A percentile compares a stretch with the other conserved stretches of the same genome.
Conservation (phyloP, 202 grass and related monocot genomes). For the Carex arenaria region DNA sequence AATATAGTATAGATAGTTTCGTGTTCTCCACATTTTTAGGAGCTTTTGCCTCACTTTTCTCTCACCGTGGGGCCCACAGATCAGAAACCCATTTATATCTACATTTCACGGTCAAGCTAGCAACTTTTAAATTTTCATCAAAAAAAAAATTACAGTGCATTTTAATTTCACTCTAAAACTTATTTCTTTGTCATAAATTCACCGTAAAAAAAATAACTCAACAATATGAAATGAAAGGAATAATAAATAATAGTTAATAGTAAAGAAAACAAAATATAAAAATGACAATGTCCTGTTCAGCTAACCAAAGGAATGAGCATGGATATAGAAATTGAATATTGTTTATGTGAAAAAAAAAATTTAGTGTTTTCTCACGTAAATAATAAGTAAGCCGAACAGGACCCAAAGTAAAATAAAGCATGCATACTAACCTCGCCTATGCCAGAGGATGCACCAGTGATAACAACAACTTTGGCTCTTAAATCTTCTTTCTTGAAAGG, state of each 20-base stretch:
- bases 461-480: conserved; percentile 41
- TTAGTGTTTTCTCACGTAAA: too few relatives aligned
- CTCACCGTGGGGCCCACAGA: not conserved
- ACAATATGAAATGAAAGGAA: not conserved
- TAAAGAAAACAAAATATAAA: not conserved
- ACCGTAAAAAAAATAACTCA: not conserved
- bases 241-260: not conserved
- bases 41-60: not conserved
- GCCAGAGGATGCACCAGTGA: conserved; percentile 57
- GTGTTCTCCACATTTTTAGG: conserved; percentile 1
- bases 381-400: too few relatives aligned
- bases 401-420: too few relatives aligned
- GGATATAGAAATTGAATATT: too few relatives aligned
- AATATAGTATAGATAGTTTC: not conserved
- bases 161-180: not conserved
- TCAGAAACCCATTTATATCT: not conserved
- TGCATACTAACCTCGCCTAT: conserved; percentile 40
- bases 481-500: conserved; percentile 48
- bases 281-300: too few relatives aligned
- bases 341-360: too few relatives aligned
- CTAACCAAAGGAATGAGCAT: too few relatives aligned
- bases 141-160: not conserved
- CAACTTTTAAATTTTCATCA: not conserved
- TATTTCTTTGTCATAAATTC: not conserved
- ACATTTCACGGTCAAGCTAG: not conserved